A percentile compares a stretch with the other conserved stretches of the same genome.
These are phyloP conservation scores for Xylariaceae sp. DNA, from an alignment of 2,329 filamentous ascomycete genomes.

Conservation along the genomic window DNA sequence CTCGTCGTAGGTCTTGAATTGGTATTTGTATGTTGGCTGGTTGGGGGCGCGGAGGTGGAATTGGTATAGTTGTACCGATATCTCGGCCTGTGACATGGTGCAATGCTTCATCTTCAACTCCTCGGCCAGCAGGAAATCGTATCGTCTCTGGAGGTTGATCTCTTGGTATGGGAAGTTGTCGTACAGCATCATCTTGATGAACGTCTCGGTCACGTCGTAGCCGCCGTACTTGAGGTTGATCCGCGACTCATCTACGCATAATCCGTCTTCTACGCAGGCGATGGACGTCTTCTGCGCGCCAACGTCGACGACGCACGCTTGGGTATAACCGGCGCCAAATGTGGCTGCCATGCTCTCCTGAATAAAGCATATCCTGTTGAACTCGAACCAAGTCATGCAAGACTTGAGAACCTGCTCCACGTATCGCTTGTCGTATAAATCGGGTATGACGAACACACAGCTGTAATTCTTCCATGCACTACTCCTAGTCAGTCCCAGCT, in stretches of 20 bases:
- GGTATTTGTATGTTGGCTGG: conserved; percentile 88
- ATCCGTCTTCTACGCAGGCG: conserved; percentile 94
- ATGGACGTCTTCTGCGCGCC: conserved; percentile 97
- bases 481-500: conserved; percentile 76
- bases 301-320: conserved; percentile 92
- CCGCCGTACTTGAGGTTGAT: conserved; percentile 95
- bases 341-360: conserved; percentile 95
- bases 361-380: conserved; percentile 87
- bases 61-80: conserved; percentile 84
- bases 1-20: conserved; percentile 97
- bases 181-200: conserved; percentile 97
- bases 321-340: conserved; percentile 92
- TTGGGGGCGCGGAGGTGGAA: conserved; percentile 90
- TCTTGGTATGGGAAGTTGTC: conserved; percentile 95
- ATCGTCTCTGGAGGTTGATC: conserved; percentile 86
- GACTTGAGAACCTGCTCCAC: conserved; percentile 84
- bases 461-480: conserved; percentile 89
- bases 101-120: conserved; percentile 94
- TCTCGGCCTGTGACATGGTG: conserved; percentile 86
- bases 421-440: conserved; percentile 93
- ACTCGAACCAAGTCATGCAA: conserved; percentile 86
- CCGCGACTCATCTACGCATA: conserved; percentile 91
- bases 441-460: conserved; percentile 95
- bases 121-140: conserved; percentile 91
- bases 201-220: conserved; percentile 88